phyloP scores from a whole-genome alignment of 371 early-diverging fungal genomes.

The Umbelopsis sp. region DNA sequence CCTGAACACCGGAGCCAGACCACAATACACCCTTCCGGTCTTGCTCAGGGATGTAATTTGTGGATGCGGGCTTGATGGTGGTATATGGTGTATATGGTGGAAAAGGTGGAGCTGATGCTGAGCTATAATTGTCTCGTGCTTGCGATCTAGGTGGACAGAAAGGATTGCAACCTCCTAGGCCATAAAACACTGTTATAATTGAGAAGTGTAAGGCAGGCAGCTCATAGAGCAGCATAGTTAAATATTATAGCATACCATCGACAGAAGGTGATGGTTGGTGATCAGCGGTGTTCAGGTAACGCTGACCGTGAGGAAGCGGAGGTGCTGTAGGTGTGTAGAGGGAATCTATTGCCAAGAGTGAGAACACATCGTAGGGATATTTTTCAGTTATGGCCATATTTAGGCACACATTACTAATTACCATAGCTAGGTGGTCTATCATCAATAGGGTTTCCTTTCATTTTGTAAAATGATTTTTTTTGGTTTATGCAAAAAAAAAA shows the following conservation, averaged over 20 bases:
- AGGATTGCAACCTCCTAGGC: not conserved
- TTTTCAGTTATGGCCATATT: not conserved
- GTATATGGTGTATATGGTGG: not conserved
- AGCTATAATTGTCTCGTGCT: not conserved
- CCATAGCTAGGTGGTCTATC: slow-evolving; percentile 16
- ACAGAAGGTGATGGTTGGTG: too few species aligned
- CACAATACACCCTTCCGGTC: slow-evolving; percentile 7
- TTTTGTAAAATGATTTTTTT: not conserved
- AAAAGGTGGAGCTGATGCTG: not conserved
- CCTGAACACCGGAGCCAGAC: not conserved
- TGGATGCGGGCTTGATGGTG: not conserved
- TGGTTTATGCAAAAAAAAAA: too few species aligned
- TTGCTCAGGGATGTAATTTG: not conserved
- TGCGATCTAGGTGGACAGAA: not conserved
- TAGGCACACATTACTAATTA: not conserved
- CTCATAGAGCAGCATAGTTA: too few species aligned
- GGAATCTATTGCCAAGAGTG: not conserved
- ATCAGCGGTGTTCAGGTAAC: not conserved
- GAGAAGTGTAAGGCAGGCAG: not conserved
- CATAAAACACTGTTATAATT: not conserved
- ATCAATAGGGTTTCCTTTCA: not conserved
- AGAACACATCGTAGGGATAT: too few species aligned
- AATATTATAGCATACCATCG: too few species aligned
- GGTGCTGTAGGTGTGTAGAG: slow-evolving; percentile 1
- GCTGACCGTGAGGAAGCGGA: not conserved